Conservation (phyloP, 1,284 basidiomycete genomes). For the Moesziomyces sp. region DNA sequence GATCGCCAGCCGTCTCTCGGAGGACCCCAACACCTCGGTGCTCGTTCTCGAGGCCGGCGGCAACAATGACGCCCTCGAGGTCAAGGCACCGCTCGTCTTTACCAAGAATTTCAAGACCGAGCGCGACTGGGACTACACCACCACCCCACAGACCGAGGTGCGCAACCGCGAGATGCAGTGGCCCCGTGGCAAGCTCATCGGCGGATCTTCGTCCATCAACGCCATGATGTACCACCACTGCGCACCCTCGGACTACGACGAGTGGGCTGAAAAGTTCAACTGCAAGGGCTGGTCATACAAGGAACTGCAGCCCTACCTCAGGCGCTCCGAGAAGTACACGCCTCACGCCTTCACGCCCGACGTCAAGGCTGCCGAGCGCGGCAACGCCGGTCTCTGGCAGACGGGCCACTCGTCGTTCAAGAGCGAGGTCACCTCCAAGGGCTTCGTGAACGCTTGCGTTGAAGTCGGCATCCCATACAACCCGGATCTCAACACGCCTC, state of each 20-base stretch:
- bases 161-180: constrained; percentile 43
- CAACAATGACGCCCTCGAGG: constrained; percentile 47
- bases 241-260: constrained; percentile 50
- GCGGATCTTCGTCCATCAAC: constrained; percentile 71
- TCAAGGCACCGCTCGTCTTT: constrained; percentile 51
- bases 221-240: constrained; percentile 63
- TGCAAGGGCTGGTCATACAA: constrained; percentile 59
- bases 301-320: constrained; percentile 42
- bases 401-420: constrained; percentile 53
- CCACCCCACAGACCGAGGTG: constrained; percentile 40
- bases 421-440: constrained; percentile 45
- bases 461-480: constrained; percentile 51
- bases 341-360: constrained; percentile 44
- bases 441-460: constrained; percentile 48
- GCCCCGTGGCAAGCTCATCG: constrained; percentile 52
- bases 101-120: constrained; percentile 53
- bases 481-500: constrained; percentile 50
- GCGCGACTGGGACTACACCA: constrained; percentile 59
- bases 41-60: constrained; percentile 57
- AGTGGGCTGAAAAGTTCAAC: constrained; percentile 45
- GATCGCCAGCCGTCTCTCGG: constrained; percentile 51
- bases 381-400: constrained; percentile 49
- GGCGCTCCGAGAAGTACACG: constrained; percentile 43
- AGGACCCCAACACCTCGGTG: constrained; percentile 50
- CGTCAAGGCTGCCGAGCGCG: constrained; percentile 48